Percentiles rank a stretch among this genome's conserved stretches.
These are phyloP conservation scores for Eutypa lata DNA, from an alignment of 2,329 filamentous ascomycete species.

Conservation along the genomic window DNA sequence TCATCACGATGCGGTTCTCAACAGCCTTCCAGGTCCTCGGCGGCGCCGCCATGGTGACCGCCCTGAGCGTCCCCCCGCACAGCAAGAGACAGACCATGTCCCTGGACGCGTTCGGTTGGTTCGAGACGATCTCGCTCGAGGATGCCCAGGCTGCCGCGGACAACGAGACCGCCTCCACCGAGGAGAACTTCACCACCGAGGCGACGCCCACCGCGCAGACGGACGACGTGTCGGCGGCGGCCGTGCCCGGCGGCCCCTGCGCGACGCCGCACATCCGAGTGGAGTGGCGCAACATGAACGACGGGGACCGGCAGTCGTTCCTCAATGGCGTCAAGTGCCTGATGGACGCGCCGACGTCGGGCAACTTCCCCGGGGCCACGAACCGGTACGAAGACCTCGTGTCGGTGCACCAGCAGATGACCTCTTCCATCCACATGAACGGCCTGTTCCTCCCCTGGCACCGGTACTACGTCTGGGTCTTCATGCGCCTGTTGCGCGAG, in stretches of 20 bases:
- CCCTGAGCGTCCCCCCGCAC: conserved; percentile 17
- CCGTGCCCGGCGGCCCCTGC: conserved; percentile 17
- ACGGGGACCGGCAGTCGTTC: conserved; percentile 27
- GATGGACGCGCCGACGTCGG: conserved; percentile 26
- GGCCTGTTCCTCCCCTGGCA: conserved; percentile 38
- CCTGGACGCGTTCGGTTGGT: conserved; percentile 24
- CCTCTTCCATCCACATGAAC: conserved; percentile 28
- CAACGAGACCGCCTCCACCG: conserved; percentile 9
- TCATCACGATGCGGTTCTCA: conserved; percentile 23
- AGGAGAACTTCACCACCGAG: conserved; percentile 9
- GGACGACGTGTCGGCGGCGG: conserved; percentile 8
- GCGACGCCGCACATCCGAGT: conserved; percentile 22
- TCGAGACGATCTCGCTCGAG: conserved; percentile 25
- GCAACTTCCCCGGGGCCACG: conserved; percentile 20
- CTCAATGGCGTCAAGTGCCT: conserved; percentile 33
- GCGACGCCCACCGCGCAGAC: conserved; percentile 16
- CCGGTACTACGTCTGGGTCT: conserved; percentile 33
- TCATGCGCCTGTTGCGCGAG: conserved; percentile 33
- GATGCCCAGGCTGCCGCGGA: conserved; percentile 18
- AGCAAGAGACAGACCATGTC: conserved; percentile 14
- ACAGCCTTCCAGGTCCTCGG: conserved; percentile 22
- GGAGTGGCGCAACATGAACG: conserved; percentile 30
- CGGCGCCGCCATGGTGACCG: conserved; percentile 25
- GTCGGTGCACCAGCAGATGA: conserved; percentile 33
- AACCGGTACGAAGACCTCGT: conserved; percentile 37